These are phyloP conservation scores for Ganoderma lucidum DNA, from an alignment of 1,284 basidiomycete species.

Conservation along the genomic window DNA sequence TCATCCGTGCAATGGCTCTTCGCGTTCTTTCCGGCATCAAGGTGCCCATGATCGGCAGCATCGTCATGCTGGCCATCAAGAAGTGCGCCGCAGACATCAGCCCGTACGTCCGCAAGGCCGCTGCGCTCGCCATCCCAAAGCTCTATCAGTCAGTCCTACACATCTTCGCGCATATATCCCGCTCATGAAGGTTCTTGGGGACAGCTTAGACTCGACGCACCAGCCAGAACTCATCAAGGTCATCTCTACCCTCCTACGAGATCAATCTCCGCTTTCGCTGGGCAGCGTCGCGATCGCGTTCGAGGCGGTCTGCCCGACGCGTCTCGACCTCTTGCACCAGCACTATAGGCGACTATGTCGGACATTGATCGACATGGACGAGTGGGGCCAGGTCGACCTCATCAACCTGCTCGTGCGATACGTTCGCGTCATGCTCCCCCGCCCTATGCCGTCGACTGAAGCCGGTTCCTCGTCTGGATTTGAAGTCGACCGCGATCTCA, in stretches of 20 bases:
- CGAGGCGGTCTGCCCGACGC: conserved; percentile 82
- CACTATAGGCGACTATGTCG: conserved; percentile 90
- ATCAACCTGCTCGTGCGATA: conserved; percentile 87
- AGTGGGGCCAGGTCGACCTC: conserved; percentile 93
- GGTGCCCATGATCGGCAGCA: conserved; percentile 86
- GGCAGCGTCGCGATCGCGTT: conserved; percentile 91
- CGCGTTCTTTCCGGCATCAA: conserved; percentile 94
- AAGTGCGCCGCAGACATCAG: conserved; percentile 92
- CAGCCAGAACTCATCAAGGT: conserved; percentile 79
- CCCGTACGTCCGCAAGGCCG: conserved; percentile 93
- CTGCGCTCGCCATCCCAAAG: conserved; percentile 90
- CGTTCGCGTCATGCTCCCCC: conserved; percentile 83
- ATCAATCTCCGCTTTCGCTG: conserved; percentile 88
- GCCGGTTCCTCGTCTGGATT: conserved; percentile 44
- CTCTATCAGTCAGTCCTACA: conserved; percentile 73
- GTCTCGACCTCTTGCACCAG: conserved; percentile 87
- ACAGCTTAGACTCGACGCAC: conserved; percentile 78
- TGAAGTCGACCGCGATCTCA: conserved; percentile 78
- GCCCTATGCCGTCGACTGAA: conserved; percentile 56
- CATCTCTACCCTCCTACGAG: conserved; percentile 79
- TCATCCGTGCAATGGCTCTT: conserved; percentile 94
- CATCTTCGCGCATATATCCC: not conserved
- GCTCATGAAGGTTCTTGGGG: conserved; percentile 17
- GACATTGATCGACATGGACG: conserved; percentile 90
- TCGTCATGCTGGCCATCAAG: conserved; percentile 90